These are phyloP conservation scores for Pseudocercospora eumusae DNA, from an alignment of 2,329 filamentous ascomycete species.

Conservation along the genomic window DNA sequence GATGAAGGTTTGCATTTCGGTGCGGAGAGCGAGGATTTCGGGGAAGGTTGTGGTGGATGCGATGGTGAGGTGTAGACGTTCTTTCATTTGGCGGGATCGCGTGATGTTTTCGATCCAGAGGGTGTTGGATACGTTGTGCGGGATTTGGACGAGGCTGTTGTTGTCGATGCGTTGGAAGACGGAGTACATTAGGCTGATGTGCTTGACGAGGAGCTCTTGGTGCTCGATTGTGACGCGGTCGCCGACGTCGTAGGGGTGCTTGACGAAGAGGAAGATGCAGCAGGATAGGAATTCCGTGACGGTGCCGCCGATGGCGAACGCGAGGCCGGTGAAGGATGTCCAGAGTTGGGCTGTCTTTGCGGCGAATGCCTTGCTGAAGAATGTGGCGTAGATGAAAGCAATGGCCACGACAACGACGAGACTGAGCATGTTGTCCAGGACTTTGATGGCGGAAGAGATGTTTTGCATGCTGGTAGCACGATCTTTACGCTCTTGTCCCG, in stretches of 20 bases:
- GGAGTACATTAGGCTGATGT: slow-evolving; percentile 39
- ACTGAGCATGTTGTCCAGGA: slow-evolving; percentile 38
- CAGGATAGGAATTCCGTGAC: slow-evolving; percentile 93
- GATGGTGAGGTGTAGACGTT: slow-evolving; percentile 36
- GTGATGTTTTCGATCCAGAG: slow-evolving; percentile 43
- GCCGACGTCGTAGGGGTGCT: slow-evolving; percentile 79
- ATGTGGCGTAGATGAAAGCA: slow-evolving; percentile 39
- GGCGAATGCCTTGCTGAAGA: slow-evolving; percentile 37
- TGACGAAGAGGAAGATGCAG: slow-evolving; percentile 96
- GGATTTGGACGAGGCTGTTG: slow-evolving; percentile 37
- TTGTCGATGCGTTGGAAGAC: slow-evolving; percentile 36
- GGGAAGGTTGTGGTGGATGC: slow-evolving; percentile 36
- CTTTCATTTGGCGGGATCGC: slow-evolving; percentile 40
- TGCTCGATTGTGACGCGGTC: slow-evolving; percentile 39
- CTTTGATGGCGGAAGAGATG: slow-evolving; percentile 38
- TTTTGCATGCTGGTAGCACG: slow-evolving; percentile 37
- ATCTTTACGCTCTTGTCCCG: slow-evolving; percentile 34
- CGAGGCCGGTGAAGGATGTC: slow-evolving; percentile 55
- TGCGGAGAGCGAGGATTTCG: slow-evolving; percentile 38
- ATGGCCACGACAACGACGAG: slow-evolving; percentile 36
- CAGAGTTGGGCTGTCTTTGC: slow-evolving; percentile 31
- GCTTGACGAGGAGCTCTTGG: slow-evolving; percentile 36
- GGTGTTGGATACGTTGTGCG: slow-evolving; percentile 40
- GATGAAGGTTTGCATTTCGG: slow-evolving; percentile 39
- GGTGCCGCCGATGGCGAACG: slow-evolving; percentile 89